Evolutionary conservation across 352 stramenopile species (phyloP), one percentile per base, ranked within the genome.

Genomic region (Plasmopara halstedii): DNA sequence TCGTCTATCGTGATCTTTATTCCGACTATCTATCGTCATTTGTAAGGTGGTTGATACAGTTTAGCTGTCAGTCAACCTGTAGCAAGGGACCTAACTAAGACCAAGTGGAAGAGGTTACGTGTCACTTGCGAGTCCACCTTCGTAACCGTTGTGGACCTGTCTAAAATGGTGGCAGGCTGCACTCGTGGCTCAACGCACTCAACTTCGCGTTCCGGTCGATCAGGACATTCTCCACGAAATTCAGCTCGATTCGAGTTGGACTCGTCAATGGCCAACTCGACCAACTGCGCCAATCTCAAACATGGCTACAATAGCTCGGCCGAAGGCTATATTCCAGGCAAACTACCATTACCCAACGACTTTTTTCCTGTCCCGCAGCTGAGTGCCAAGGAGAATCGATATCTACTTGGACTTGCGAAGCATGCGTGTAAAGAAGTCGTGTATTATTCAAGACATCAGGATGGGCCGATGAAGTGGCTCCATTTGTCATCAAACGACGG

Each of bases 381-480:
- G 15, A 87, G 63, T 53, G 17, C 10, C 11, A 84, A 83, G 41
- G 81, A 88, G 43, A 70, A 52, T 23, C 76, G 81, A 42, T 85
- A 85, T 51, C 62, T 88, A 9, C 37, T 88, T 0, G 67, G 70
- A 3, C 56, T 90, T 8, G 81, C 77, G 5, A 88, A 88, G 43
- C 75, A 73, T 35, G 73, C 81, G 3, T 92, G 81, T 52, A 92
- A 88, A 55, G 80, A 92, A 48, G 81, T 92, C 7, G 76, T 92
- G 17, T 89, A 86, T 39, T 92, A 88, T 50, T 87, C 81, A 42
- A 67, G 81, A 27, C 70, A 65, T 8, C 35, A 59, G 0, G 73
- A 73, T 47, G 81, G 81, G 0, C 81, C 81, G 10, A 83, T 92
- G 62, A 72, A 80, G 41, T 92, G 81, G 81, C 63, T 92, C 11